Base-by-base conservation (phyloP, 805 yeast genomes). In the Yamadazyma olivae region DNA sequence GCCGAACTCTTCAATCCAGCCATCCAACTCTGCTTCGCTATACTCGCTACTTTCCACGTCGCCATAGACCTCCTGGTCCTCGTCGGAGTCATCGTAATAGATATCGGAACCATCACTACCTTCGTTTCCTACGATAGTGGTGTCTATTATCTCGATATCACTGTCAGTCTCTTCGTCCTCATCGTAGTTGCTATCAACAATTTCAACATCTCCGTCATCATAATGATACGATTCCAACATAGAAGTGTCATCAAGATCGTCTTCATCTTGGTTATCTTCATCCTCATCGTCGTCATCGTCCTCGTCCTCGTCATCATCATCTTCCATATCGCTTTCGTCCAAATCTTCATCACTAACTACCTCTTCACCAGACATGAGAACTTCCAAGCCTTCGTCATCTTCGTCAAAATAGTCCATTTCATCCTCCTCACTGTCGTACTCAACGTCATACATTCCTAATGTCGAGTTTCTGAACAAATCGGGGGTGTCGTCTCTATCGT, bases 381-480 rank as follows among this genome's bases (percentile, higher is more conserved):
- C 79, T 23, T 61, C 70, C 31, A 65, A 40, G 2, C 56, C 57
- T 5, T 51, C 67, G 27, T 50, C 61, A n/a, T 52, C 62, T 13
- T 57, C 63, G 27, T 55, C 58, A 30, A 51, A 59, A 17, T 70
- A 76, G 27, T 71, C 79, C 17, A 67, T 75, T n/a, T 67, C 77
- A 26, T 42, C 38, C 6, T 74, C 81, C 9, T 76, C 83, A 29
- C 76, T 75, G 44, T 78, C 83, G 23, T 75, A 72, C 34, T 82
- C 93, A 26, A 85, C 81, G 49, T 91, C 97, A 54, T 83, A 91
- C 95, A 91, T 90, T 1, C 96, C 97, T 27, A 91, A 67, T 0
- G 97, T 86, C 0, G 97, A 90, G 54, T 93, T 90, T 26, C 83
- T 69, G 58, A 91, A 79, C 51, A 90, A 66, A 54, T 90, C 90